phyloP scores from a whole-genome alignment of 495 filamentous ascomycete species.

The Aspergillus ellipticus region DNA sequence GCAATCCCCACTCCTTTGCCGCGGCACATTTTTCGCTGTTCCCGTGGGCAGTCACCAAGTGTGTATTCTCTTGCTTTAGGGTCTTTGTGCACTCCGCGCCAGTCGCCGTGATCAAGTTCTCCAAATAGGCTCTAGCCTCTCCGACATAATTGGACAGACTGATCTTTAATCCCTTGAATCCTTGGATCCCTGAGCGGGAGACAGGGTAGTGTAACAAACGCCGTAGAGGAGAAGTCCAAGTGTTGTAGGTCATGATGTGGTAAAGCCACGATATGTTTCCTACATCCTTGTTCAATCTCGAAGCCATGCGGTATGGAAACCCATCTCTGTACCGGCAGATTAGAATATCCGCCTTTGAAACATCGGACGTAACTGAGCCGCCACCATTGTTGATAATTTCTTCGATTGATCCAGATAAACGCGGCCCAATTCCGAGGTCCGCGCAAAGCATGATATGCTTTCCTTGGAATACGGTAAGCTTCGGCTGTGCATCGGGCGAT shows the following conservation, averaged over 20 bases:
- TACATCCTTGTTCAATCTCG: conserved; percentile 71
- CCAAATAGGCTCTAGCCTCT: conserved; percentile 88
- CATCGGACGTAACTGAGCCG: conserved; percentile 60
- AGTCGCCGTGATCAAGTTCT: conserved; percentile 79
- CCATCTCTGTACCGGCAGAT: conserved; percentile 87
- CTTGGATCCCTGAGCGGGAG: conserved; percentile 67
- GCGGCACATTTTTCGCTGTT: conserved; percentile 88
- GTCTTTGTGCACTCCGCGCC: conserved; percentile 89
- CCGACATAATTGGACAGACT: conserved; percentile 94
- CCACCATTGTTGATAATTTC: conserved; percentile 65
- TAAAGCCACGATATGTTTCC: conserved; percentile 94
- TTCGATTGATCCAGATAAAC: conserved; percentile 62
- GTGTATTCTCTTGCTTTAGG: conserved; percentile 89
- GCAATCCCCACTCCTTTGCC: conserved; percentile 85
- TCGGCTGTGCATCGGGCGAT: conserved; percentile 25
- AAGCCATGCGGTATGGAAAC: conserved; percentile 69
- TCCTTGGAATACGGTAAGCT: conserved; percentile 52
- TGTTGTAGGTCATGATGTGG: conserved; percentile 79
- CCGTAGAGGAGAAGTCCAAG: conserved; percentile 77
- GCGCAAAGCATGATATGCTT: conserved; percentile 55
- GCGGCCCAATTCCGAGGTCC: conserved; percentile 67
- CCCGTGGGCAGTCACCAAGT: conserved; percentile 86
- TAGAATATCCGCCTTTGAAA: conserved; percentile 74
- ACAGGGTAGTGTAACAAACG: conserved; percentile 88
- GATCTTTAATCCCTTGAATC: conserved; percentile 71